Evolutionary conservation across 192 early-diverging fungal genomes (phyloP), one percentile per base, ranked within the genome.

Genomic region (Podila minutissima): DNA sequence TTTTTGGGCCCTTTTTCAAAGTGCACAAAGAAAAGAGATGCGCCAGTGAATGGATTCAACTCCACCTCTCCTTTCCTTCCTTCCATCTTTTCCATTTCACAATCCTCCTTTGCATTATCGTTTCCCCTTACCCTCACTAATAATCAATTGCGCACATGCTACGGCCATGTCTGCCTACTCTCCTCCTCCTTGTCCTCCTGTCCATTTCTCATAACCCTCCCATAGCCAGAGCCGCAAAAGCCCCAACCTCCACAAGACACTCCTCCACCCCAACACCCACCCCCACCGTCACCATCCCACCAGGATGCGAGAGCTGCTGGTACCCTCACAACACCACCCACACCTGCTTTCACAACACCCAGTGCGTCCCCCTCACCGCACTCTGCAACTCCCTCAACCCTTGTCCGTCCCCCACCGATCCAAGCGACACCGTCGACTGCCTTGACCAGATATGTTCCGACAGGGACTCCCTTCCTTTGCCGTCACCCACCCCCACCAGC

Each of bases 341-440:
- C n/a, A 67, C 59, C 35, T 78, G 75, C 50, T 72, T 59, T 59
- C 64, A 71, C 41, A 67, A 72, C 64, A 78, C 75, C 5, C 75
- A 70, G 26, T 78, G 75, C 37, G 51, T 78, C n/a, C 75, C 75
- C 0, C 11, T 61, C 28, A 5, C 13, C 7, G 58, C 62, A 7
- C 69, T 78, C 33, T 78, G 75, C 48, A 58, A 71, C 29, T 5
- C 28, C 13, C 13, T 20, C 41, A 60, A 22, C 67, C 38, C 62
- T 4, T 67, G 60, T 19, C 66, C 59, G 0, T 64, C 71, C 37
- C 4, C 9, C 5, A 33, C 58, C 29, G 59, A 67, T 37, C 32
- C 64, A 4, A 38, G 50, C 38, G 60, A 71, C 22, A 64, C 69
- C 12, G 62, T 78, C 31, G 58, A 46, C 13, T 78, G 75, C 29